Evolutionary conservation across 306 rosid genomes (phyloP), one percentile per base, ranked within the genome.

Genomic region (Trifolium fragiferum): DNA sequence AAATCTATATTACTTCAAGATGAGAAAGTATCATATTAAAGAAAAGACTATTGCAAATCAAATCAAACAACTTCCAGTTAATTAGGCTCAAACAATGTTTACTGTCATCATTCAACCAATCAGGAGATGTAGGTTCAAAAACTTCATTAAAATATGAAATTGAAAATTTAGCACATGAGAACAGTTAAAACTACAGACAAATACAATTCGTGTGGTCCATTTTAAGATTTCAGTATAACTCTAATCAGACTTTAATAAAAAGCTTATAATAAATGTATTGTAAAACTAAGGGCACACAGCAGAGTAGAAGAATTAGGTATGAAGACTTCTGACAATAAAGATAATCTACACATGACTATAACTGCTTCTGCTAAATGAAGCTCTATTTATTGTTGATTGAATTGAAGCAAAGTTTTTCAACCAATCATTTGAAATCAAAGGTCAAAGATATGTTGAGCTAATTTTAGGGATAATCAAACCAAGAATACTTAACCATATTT

Each of bases 1-100:
- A 78, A 82, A 55, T 62, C 41, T 60, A 64, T 38, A 33, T 53
- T 68, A 78, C 68, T 59, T 61, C 47, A 27, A 63, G 59, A 71
- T 15, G 41, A 62, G 60, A 27, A 13, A 67, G 54, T 16, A 74
- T 47, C 65, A 57, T 18, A 54, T 47, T 46, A 50, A 73, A 41
- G 30, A 70, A 71, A 71, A 47, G 40, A 40, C 53, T 41, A 21
- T 18, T 20, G 53, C 30, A 23, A 63, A 74, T 57, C 20, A 74
- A 78, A 68, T 35, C 41, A 65, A 74, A 25, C 15, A 47, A 47
- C 13, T 25, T 77, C 51, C 60, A 20, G 19, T 60, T 21, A 73
- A 76, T 46, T 66, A 18, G 27, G 77, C 50, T 58, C 68, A 51
- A 55, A 73, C 63, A 50, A 50, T 19, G 62, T 55, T 8, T 20